Evolutionary conservation across 106 monocot species (phyloP).

Genomic region (Platanthera guangdongensis): DNA sequence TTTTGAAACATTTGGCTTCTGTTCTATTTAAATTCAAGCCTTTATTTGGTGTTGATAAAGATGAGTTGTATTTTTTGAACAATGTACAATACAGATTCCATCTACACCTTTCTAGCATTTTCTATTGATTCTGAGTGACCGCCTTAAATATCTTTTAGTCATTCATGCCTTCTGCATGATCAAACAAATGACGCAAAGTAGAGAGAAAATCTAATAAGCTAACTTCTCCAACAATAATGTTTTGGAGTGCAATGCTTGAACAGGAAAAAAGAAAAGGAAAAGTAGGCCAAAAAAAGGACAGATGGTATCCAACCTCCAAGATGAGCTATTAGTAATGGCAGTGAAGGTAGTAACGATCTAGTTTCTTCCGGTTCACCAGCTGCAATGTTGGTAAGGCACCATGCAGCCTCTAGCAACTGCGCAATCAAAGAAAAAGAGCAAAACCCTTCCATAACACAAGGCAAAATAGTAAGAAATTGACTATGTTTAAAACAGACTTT

Average conservation of each 20-base stretch:
- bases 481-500: neutral
- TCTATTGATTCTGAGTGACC: neutral
- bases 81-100: neutral
- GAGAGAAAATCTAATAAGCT: neutral
- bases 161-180: neutral
- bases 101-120: neutral
- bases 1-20: neutral
- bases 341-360: constrained; percentile 66
- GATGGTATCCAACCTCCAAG: constrained; percentile 68
- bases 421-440: constrained; percentile 5
- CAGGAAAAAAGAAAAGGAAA: neutral
- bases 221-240: neutral
- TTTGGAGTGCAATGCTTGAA: neutral
- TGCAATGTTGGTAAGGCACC: constrained; percentile 98
- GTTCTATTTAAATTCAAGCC: neutral
- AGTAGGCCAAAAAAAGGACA: neutral
- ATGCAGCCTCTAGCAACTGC: constrained; percentile 98
- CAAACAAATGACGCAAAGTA: neutral
- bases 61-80: neutral
- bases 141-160: neutral
- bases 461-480: neutral
- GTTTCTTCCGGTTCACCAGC: constrained; percentile 92
- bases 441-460: neutral
- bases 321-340: constrained; percentile 94
- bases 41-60: neutral